Percentiles rank a stretch among this genome's conserved stretches.
These are phyloP conservation scores for Albifimbria verrucaria DNA, from an alignment of 2,329 filamentous ascomycete species.

Conservation along the genomic window DNA sequence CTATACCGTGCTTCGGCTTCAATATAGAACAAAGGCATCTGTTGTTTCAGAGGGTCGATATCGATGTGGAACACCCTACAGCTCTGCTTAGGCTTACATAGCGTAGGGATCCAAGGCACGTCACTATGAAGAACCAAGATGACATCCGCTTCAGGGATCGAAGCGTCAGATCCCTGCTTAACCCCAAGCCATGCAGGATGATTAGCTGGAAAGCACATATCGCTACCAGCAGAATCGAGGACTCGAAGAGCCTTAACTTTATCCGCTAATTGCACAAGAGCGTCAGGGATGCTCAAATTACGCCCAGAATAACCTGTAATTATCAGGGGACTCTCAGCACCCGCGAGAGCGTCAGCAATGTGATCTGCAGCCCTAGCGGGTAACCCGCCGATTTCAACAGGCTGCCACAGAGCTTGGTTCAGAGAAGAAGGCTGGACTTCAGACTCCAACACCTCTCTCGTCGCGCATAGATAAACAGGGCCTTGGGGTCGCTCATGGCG, in stretches of 20 bases:
- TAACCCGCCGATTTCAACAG: constrained; percentile 63
- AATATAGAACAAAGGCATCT: constrained; percentile 73
- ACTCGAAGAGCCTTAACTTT: constrained; percentile 67
- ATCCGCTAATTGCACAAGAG: constrained; percentile 65
- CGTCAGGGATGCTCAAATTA: constrained; percentile 59
- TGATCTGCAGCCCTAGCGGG: constrained; percentile 48
- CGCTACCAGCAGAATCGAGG: constrained; percentile 72
- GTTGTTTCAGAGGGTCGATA: constrained; percentile 64
- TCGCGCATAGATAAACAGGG: constrained; percentile 75
- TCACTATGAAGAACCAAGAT: constrained; percentile 87
- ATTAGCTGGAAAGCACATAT: constrained; percentile 76
- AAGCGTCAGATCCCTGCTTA: constrained; percentile 69
- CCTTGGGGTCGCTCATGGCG: constrained; percentile 74
- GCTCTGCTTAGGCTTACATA: constrained; percentile 51
- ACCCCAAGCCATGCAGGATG: constrained; percentile 68
- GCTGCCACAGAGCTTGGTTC: constrained; percentile 66
- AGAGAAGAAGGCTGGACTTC: constrained; percentile 72
- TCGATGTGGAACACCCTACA: constrained; percentile 62
- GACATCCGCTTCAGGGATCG: constrained; percentile 73
- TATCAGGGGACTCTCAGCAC: constrained; percentile 63
- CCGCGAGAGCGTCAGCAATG: constrained; percentile 61
- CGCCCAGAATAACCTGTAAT: constrained; percentile 70
- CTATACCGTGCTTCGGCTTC: constrained; percentile 62
- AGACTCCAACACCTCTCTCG: constrained; percentile 81
- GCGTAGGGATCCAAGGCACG: constrained; percentile 89